Conservation (phyloP, 352 stramenopile species). For the Phytophthora fragariae region DNA sequence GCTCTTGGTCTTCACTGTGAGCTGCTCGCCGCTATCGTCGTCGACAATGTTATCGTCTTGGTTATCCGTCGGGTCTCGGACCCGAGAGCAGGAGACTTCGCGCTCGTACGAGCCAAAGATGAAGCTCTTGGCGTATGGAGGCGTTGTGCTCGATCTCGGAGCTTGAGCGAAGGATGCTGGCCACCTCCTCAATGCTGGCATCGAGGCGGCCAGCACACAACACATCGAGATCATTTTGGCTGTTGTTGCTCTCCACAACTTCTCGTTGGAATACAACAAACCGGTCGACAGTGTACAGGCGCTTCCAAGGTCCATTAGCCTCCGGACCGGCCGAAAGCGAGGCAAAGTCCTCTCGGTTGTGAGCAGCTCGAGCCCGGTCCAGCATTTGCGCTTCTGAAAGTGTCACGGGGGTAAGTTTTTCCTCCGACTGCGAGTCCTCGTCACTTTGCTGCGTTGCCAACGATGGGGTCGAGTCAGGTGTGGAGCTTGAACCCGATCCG, state of each 20-base stretch:
- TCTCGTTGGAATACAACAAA: slow-evolving; percentile 20
- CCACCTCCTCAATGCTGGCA: slow-evolving; percentile 37
- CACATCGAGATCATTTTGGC: slow-evolving; percentile 9
- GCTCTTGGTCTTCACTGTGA: slow-evolving; percentile 37
- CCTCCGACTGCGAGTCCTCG: slow-evolving; percentile 19
- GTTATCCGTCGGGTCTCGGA: neutral
- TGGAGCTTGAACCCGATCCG: neutral
- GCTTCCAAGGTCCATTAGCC: slow-evolving; percentile 11
- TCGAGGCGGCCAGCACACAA: slow-evolving; percentile 29
- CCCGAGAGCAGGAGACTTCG: slow-evolving; percentile 11
- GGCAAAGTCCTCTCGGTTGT: slow-evolving; percentile 17
- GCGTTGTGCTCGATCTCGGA: slow-evolving; percentile 35
- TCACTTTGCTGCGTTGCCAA: slow-evolving; percentile 24
- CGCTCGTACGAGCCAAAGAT: slow-evolving; percentile 42
- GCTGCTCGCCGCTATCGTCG: slow-evolving; percentile 15
- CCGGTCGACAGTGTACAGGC: slow-evolving; percentile 5
- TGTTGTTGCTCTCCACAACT: neutral
- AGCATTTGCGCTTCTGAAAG: slow-evolving; percentile 16
- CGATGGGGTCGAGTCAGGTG: neutral
- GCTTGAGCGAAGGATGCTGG: slow-evolving; percentile 23
- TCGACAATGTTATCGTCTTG: slow-evolving; percentile 10
- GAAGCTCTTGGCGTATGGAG: slow-evolving; percentile 45
- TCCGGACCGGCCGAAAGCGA: slow-evolving; percentile 8
- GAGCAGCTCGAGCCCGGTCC: slow-evolving; percentile 10
- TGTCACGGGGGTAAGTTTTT: neutral